Evolutionary conservation across 805 yeast genomes (phyloP).

Genomic region (Zygoascus flipseniorum): DNA sequence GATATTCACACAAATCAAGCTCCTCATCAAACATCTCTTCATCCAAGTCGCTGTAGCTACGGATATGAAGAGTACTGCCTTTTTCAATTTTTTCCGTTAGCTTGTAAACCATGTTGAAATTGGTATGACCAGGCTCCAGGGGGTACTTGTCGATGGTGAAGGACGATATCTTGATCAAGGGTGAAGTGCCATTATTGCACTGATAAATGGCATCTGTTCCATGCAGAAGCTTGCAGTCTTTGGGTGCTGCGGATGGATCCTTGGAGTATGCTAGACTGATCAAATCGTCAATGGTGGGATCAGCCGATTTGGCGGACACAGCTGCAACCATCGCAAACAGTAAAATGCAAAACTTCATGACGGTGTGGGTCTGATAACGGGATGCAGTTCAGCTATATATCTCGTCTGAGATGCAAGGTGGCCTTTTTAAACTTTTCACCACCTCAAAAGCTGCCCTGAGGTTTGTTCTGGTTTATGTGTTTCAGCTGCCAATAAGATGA

Average conservation of each 20-base stretch:
- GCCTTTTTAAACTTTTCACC: neutral
- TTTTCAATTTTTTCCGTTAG: slow-evolving; percentile 19
- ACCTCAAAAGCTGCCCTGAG: neutral
- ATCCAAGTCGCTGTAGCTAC: slow-evolving; percentile 13
- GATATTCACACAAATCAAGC: slow-evolving; percentile 22
- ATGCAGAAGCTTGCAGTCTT: slow-evolving; percentile 5
- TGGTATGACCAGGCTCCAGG: slow-evolving; percentile 21
- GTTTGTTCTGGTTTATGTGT: neutral
- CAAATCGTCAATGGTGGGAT: neutral
- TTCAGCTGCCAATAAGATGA: neutral
- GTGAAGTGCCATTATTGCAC: slow-evolving; percentile 18
- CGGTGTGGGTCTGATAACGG: neutral
- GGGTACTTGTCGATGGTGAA: slow-evolving; percentile 23
- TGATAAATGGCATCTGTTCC: slow-evolving; percentile 9
- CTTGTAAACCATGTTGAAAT: slow-evolving; percentile 17
- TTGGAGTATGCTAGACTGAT: slow-evolving; percentile 1
- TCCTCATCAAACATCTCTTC: slow-evolving; percentile 14
- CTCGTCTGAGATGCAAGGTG: neutral
- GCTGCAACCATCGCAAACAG: neutral
- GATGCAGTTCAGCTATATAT: neutral
- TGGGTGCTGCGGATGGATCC: neutral
- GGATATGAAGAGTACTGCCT: slow-evolving; percentile 17
- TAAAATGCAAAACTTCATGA: neutral
- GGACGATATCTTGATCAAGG: slow-evolving; percentile 17
- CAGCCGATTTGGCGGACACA: neutral